These are phyloP conservation scores for Aleurites moluccanus DNA, from an alignment of 441 rosid genomes.

Conservation along the genomic window DNA sequence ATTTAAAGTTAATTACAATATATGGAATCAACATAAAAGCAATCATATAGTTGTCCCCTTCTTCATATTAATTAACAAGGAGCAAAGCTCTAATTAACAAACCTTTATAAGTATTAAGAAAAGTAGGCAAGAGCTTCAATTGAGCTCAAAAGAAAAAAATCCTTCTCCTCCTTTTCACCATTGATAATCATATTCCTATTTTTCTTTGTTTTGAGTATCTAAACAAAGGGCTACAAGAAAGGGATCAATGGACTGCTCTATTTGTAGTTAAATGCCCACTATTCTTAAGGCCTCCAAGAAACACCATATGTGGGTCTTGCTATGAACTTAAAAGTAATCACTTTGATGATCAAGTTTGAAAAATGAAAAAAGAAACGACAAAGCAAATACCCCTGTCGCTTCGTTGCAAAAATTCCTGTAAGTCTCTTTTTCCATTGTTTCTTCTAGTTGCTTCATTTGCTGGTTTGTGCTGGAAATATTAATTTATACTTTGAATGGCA, in stretches of 20 bases:
- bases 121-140: constrained; percentile 12
- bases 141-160: constrained; percentile 34
- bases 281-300: constrained; percentile 83
- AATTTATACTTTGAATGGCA: no score
- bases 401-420: constrained; percentile 49
- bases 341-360: constrained; percentile 54
- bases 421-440: constrained; percentile 35
- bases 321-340: constrained; percentile 54
- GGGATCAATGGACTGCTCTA: constrained; percentile 78
- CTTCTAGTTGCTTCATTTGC: neutral
- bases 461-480: no score
- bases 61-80: constrained; percentile 19
- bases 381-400: constrained; percentile 20
- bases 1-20: constrained; percentile 6
- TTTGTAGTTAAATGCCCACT: constrained; percentile 70
- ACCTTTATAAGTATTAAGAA: constrained; percentile 12
- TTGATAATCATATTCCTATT: neutral
- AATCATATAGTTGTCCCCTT: constrained; percentile 27
- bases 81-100: constrained; percentile 24
- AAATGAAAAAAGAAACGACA: constrained; percentile 26
- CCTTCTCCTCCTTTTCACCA: neutral
- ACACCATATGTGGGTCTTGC: constrained; percentile 73
- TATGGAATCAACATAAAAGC: constrained; percentile 19
- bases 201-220: neutral
- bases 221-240: neutral